Base-by-base conservation (phyloP, 225 moss, liverwort and hornwort genomes). In the Polytrichum commune region DNA sequence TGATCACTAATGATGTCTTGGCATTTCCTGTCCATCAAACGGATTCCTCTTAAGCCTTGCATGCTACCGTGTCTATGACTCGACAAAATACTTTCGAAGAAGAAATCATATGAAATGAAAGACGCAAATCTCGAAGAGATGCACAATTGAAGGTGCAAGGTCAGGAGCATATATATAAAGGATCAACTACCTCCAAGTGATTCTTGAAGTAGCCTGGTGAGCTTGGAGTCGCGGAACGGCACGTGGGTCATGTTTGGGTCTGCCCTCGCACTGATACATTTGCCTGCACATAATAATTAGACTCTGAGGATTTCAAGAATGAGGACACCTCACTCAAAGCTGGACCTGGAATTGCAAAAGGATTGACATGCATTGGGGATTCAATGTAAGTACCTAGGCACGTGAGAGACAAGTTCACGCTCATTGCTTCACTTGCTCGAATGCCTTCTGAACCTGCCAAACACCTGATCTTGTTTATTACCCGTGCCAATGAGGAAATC, bases 381-480 rank as follows among this genome's bases (percentile, higher is more conserved):
- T 3, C 16, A 38, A 9, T 38, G 38, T 2, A 38, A 57, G 72
- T 75, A 90, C 95, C 92, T 29, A 95, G 81, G 76, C 90, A 90
- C 0, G 92, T 95, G 38, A 95, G 81, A 9, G 95, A 95, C 53
- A 95, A 69, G 55, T 95, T 95, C 27, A 95, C 95, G 75, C 95
- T 95, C 95, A 92, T 92, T 62, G 95, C 95, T 76, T 95, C 92
- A 70, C 89, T 92, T 61, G 95, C 95, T 8, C 91, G 90, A 60
- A 90, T 80, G 26, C 92, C 92, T 79, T 95, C 95, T 10, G 95
- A 95, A 78, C 92, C 95, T 93, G 83, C 33, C 27, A 65, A 38
- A 28, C 73, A 54, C 24, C 1, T 70, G 7, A 4, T 53, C 26
- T 70, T 72, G 23, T 29, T 68, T 35, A 69, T 61, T 1, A 35